Conservation (phyloP, 148 eudicot genomes). For the Talinum fruticosum region DNA sequence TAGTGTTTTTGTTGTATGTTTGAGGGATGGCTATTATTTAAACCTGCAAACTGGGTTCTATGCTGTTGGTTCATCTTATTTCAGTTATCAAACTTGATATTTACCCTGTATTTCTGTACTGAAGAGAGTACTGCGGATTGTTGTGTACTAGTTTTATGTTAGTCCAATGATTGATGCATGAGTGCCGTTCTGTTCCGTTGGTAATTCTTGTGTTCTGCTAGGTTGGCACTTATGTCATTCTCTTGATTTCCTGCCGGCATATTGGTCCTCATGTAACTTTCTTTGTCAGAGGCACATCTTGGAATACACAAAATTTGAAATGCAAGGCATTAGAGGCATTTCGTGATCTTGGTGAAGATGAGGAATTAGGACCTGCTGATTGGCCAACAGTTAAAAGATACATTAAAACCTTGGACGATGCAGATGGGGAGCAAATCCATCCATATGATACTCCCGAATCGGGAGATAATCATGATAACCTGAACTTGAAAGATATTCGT, state of each 20-base stretch:
- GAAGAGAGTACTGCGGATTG: too few species aligned
- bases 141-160: too few species aligned
- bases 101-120: too few species aligned
- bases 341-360: conserved; percentile 92
- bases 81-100: too few species aligned
- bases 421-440: conserved; percentile 65
- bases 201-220: neutral
- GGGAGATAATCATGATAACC: conserved; percentile 40
- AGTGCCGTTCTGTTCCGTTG: too few species aligned
- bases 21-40: too few species aligned
- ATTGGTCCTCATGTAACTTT: conserved; percentile 2
- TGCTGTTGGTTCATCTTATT: too few species aligned
- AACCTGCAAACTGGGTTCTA: too few species aligned
- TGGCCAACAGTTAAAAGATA: conserved; percentile 85
- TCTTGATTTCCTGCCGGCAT: neutral
- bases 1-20: too few species aligned
- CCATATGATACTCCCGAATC: conserved; percentile 55
- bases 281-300: conserved; percentile 70
- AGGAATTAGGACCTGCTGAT: conserved; percentile 94
- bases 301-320: conserved; percentile 79
- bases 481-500: conserved; percentile 80
- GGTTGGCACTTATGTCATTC: neutral
- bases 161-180: too few species aligned
- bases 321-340: conserved; percentile 87
- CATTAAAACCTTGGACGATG: conserved; percentile 57